These are phyloP conservation scores for Alternaria rosae DNA, from an alignment of 2,329 filamentous ascomycete genomes.

Conservation along the genomic window DNA sequence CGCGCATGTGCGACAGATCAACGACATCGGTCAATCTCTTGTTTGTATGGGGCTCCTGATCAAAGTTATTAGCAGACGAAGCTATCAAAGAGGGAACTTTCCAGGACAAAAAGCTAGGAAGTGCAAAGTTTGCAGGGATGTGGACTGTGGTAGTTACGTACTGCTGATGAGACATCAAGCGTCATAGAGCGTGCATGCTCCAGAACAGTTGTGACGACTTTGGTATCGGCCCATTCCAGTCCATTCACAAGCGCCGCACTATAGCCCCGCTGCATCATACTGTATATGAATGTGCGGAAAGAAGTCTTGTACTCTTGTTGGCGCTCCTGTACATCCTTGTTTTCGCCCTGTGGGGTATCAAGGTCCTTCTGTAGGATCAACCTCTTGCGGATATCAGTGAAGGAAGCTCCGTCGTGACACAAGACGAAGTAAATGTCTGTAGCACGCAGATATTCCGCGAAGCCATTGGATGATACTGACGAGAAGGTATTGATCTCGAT, in stretches of 20 bases:
- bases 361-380: slow-evolving; percentile 26
- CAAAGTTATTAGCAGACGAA: not conserved
- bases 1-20: slow-evolving; percentile 26
- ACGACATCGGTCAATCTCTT: slow-evolving; percentile 17
- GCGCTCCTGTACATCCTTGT: slow-evolving; percentile 22
- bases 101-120: not conserved
- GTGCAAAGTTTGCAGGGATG: not conserved
- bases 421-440: slow-evolving; percentile 72
- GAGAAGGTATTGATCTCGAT: slow-evolving; percentile 59
- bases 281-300: slow-evolving; percentile 61
- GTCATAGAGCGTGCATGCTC: slow-evolving; percentile 29
- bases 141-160: slow-evolving; percentile 18
- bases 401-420: slow-evolving; percentile 67
- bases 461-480: slow-evolving; percentile 58
- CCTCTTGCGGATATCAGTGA: slow-evolving; percentile 29
- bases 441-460: slow-evolving; percentile 62
- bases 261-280: slow-evolving; percentile 63
- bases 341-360: slow-evolving; percentile 28
- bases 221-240: slow-evolving; percentile 69
- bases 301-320: slow-evolving; percentile 34
- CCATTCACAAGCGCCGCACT: slow-evolving; percentile 71
- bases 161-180: slow-evolving; percentile 22
- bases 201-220: slow-evolving; percentile 54
- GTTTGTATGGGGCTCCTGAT: slow-evolving; percentile 9
- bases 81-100: not conserved